Evolutionary conservation across 768 basidiomycete species (phyloP), one percentile per base, ranked within the genome.

Genomic region (Chalciporus piperatus): DNA sequence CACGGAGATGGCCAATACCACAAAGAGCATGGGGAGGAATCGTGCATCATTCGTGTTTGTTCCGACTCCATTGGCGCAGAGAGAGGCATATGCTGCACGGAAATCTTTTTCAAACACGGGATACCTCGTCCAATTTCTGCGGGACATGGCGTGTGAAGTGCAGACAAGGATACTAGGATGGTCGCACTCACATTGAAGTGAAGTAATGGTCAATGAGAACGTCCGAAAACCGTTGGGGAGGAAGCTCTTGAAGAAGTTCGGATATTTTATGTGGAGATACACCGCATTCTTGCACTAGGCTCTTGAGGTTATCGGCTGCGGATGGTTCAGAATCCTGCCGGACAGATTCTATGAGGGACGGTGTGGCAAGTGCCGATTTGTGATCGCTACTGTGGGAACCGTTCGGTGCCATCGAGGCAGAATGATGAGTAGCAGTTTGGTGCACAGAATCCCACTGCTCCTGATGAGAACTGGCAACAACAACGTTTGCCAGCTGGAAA

Each of bases 61-160:
- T 45, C 80, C 74, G 14, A 81, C 71, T 4, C 81, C 82, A 53
- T 81, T 81, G 56, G 81, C 69, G 55, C 86, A 77, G 40, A 91
- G 72, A 5, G 87, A 83, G 17, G 77, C 69, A 63, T 88, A 92
- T 0, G 87, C 78, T 25, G 76, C 61, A 37, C 92, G 81, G 64
- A 97, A 95, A 55, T 89, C 85, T 45, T 77, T 77, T 59, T 95
- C 93, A 25, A 89, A 90, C 14, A 96, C 78, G 44, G 93, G 94
- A 70, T 96, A 96, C 38, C 93, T 83, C 19, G 92, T 92, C 84
- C 91, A 94, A 63, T 97, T 96, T 65, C 93, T 92, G 61, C 51
- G 44, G 39, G 32, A 47, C 37, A 38, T 38, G 41, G 19, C 45
- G 41, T 44, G 23, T 52, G 33, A 45, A 25, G 43, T 30, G 47